Base-by-base conservation (phyloP, 2,329 filamentous ascomycete genomes). In the Venturia asperata region DNA sequence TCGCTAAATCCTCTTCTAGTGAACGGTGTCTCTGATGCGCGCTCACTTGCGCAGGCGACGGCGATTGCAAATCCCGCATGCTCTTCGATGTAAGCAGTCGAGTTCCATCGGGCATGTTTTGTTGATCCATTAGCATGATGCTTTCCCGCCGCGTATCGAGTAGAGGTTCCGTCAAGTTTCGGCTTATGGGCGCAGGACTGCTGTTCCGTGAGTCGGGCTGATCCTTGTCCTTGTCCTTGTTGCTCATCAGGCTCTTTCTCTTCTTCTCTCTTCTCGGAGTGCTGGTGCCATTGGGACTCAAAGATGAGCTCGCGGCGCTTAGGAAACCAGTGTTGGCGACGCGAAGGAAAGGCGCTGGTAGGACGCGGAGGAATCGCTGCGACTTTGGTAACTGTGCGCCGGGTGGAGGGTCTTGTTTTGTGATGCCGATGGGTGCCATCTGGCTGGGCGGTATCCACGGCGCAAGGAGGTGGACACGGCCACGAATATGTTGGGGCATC, bases 241-340 rank as follows among this genome's bases (percentile, higher is more conserved):
- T 42, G 56, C 62, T 63, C 64, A 49, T 56, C 34, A 27, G 47
- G 62, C 61, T 61, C 27, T 61, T 64, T 13, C 66, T 24, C 66
- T 66, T 67, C 52, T 65, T 67, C 27, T 43, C 41, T 39, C 52
- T 34, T 45, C 27, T 63, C 1, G 69, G 60, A 13, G 65, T 41
- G 47, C 67, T 63, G 21, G 73, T 70, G 45, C 66, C 65, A 76
- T 90, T 88, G 71, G 79, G 70, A 69, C 86, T 90, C 68, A 96
- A 87, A 68, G 89, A 93, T 62, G 89, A 91, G 74, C 90, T 95
- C 0, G 92, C 96, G 3, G 92, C 90, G 34, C 87, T 90, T 87
- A 99, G 93, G 77, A 97, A 97, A 66, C 89, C 92, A 55, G 92
- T 94, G 76, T 97, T 99, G 64, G 94, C 94, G 0, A 92, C 92